phyloP scores from a whole-genome alignment of 2,329 filamentous ascomycete genomes.

The Ophiocordyceps unilateralis region DNA sequence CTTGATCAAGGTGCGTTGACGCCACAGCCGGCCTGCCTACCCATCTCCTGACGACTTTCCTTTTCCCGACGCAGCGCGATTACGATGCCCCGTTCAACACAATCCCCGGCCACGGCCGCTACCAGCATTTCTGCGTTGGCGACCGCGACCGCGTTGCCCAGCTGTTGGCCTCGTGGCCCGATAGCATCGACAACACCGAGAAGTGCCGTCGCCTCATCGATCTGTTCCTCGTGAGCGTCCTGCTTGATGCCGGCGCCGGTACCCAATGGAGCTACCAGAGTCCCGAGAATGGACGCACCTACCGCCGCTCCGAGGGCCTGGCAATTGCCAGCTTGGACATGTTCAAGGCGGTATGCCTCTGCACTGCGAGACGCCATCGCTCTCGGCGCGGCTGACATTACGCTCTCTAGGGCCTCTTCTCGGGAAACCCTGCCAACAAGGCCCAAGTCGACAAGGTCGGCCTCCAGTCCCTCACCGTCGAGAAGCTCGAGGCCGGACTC shows the following conservation, averaged over 20 bases:
- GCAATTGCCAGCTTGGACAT: constrained; percentile 67
- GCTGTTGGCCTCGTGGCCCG: constrained; percentile 52
- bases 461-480: constrained; percentile 54
- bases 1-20: constrained; percentile 65
- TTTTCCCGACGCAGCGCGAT: constrained; percentile 23
- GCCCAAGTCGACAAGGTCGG: constrained; percentile 80
- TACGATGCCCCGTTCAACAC: constrained; percentile 35
- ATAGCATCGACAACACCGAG: constrained; percentile 52
- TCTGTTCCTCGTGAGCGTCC: constrained; percentile 61
- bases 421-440: constrained; percentile 62
- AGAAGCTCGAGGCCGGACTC: constrained; percentile 61
- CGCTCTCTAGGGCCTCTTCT: constrained; percentile 54
- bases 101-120: constrained; percentile 76
- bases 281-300: constrained; percentile 67
- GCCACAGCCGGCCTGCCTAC: neutral
- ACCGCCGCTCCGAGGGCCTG: constrained; percentile 73
- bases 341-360: constrained; percentile 54
- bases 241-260: constrained; percentile 78
- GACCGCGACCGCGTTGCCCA: constrained; percentile 57
- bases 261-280: constrained; percentile 87
- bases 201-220: constrained; percentile 60
- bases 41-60: neutral
- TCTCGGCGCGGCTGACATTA: constrained; percentile 4
- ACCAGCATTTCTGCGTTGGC: constrained; percentile 74
- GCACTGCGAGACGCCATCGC: neutral